phyloP scores from a whole-genome alignment of 1,284 basidiomycete genomes.

The Tylopilus sp. region DNA sequence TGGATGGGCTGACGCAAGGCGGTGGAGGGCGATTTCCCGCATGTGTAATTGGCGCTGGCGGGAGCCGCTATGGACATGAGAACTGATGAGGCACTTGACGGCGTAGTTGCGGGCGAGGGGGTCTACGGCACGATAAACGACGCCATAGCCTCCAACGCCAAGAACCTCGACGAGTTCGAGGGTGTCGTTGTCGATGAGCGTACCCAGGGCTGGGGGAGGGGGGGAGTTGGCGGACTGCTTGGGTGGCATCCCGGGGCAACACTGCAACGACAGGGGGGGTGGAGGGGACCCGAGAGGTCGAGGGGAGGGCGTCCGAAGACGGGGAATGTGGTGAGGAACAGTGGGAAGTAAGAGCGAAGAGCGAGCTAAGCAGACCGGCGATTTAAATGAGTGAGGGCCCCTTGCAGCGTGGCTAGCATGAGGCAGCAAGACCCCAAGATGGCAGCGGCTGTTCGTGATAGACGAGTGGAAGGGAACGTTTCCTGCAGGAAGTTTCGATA shows the following conservation, averaged over 20 bases:
- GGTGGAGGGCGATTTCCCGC: conserved; percentile 79
- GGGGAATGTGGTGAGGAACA: conserved; percentile 17
- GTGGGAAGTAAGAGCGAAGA: conserved; percentile 30
- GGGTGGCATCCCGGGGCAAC: conserved; percentile 28
- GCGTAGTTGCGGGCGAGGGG: conserved; percentile 64
- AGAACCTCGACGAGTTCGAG: conserved; percentile 88
- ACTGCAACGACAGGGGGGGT: conserved; percentile 16
- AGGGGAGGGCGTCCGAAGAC: conserved; percentile 24
- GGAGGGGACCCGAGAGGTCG: conserved; percentile 28
- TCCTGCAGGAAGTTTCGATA: conserved; percentile 29
- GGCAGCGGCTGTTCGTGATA: conserved; percentile 34
- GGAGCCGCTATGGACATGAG: conserved; percentile 45
- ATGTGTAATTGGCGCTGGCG: conserved; percentile 72
- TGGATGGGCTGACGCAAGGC: conserved; percentile 81
- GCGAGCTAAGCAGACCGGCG: conserved; percentile 29
- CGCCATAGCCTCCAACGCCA: conserved; percentile 92
- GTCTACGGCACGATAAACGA: conserved; percentile 86
- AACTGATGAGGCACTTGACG: conserved; percentile 82
- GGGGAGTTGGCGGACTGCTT: conserved; percentile 51
- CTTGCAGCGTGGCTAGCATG: conserved; percentile 56
- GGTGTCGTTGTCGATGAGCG: conserved; percentile 73
- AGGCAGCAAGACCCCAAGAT: conserved; percentile 40
- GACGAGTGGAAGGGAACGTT: conserved; percentile 32
- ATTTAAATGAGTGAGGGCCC: conserved; percentile 48
- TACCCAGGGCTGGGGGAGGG: conserved; percentile 65